Base-by-base conservation (phyloP, 306 rosid genomes). In the Sicyos baderoa region DNA sequence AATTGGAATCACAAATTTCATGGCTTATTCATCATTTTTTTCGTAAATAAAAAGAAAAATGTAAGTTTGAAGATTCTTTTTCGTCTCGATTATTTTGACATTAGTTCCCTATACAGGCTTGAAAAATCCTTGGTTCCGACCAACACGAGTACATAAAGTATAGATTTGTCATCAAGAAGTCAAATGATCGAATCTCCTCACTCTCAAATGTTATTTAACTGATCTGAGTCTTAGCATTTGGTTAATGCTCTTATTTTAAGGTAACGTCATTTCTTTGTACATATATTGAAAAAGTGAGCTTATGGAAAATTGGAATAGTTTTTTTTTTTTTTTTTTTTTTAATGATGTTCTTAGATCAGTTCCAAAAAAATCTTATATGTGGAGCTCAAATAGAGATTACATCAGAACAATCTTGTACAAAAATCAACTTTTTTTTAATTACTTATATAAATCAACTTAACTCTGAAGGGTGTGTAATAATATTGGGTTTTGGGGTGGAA, bases 11-110 rank as follows among this genome's bases (percentile, higher is more conserved):
- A 70, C 91, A 87, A 78, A 80, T 82, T 87, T 81, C 85, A 25
- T 82, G 75, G 84, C 85, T 84, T 78, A 86, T 89, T 85, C 96
- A 71, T 87, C 84, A 89, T 89, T 87, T 92, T 86, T 61, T 83
- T 60, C 78, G 87, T 87, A 87, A 89, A 91, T 91, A 91, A 87
- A 47, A 82, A 81, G 77, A 40, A 62, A 62, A 18, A 37, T 69
- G 17, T 27, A 53, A 70, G 29, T 52, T 61, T 35, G 61, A 70
- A 70, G 61, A 32, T 70, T 51, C 18, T 70, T 70, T 52, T 32
- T 32, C n/a, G 4, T 4, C 1, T 48, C 56, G 11, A 40, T 12
- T 8, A 29, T 37, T 52, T 51, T 65, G 1, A 79, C 49, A 54
- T 72, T 71, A 27, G 40, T 66, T 49, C 17, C 72, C 32, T 40